These are phyloP conservation scores for Mangifera indica DNA, from an alignment of 345 rosid species.

Conservation along the genomic window DNA sequence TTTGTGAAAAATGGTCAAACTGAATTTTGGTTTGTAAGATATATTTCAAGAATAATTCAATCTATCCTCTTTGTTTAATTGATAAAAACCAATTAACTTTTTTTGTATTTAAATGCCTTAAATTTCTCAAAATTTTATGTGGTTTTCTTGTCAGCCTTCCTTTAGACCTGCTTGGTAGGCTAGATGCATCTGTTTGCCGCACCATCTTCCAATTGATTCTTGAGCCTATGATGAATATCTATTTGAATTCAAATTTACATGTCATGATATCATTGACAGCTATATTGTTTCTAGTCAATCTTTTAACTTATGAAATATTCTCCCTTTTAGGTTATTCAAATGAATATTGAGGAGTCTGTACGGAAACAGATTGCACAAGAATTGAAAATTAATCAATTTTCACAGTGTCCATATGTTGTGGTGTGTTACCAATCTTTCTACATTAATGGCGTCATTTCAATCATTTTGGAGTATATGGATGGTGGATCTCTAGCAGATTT, in stretches of 20 bases:
- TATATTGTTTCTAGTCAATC: slow-evolving; percentile 17
- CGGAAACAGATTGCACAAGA: slow-evolving; percentile 74
- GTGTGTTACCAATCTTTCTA: slow-evolving; percentile 83
- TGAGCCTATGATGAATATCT: neutral
- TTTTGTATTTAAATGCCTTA: neutral
- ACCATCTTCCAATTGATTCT: neutral
- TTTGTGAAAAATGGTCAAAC: neutral
- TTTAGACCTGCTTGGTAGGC: neutral
- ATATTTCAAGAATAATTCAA: neutral
- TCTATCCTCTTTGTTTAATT: neutral
- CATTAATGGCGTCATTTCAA: slow-evolving; percentile 74
- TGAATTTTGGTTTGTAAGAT: neutral
- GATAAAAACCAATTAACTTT: neutral
- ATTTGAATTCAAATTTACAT: neutral
- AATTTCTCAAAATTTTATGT: neutral
- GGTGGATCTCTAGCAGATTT: slow-evolving; percentile 88
- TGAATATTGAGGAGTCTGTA: slow-evolving; percentile 64
- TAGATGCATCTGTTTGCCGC: neutral
- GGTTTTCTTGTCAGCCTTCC: neutral
- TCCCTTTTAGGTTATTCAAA: slow-evolving; percentile 60
- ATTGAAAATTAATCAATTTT: slow-evolving; percentile 73
- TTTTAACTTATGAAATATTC: neutral
- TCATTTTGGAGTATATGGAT: slow-evolving; percentile 90
- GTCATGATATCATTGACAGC: neutral
- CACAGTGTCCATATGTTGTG: slow-evolving; percentile 77